phyloP scores from a whole-genome alignment of 306 rosid species.

The Cucumis hystrix region DNA sequence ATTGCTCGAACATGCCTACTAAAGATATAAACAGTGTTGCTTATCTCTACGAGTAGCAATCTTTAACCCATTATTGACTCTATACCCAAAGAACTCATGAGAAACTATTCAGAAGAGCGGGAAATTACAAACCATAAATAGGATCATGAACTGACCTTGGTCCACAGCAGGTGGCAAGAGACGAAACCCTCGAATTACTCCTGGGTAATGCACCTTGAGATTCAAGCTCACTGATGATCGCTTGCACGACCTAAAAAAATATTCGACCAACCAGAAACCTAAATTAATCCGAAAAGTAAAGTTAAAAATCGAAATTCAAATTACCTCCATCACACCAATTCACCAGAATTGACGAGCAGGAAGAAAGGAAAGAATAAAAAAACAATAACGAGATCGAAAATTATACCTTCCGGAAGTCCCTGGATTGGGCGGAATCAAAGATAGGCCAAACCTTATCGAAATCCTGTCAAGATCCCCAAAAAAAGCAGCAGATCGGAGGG shows the following conservation, averaged over 20 bases:
- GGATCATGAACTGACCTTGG: slow-evolving; percentile 59
- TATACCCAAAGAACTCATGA: neutral
- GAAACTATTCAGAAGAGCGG: neutral
- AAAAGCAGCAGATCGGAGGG: slow-evolving; percentile 11
- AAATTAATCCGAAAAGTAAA: neutral
- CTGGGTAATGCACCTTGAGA: slow-evolving; percentile 98
- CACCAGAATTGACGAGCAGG: neutral
- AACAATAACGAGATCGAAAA: neutral
- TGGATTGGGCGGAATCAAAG: slow-evolving; percentile 88
- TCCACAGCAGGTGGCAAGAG: slow-evolving; percentile 98
- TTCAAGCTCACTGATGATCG: slow-evolving; percentile 92
- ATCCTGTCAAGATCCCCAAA: slow-evolving; percentile 50
- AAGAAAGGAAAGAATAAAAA: too few relatives aligned
- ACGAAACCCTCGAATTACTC: slow-evolving; percentile 96
- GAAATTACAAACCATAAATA: neutral
- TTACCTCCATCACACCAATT: neutral
- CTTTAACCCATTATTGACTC: neutral
- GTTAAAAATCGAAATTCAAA: neutral
- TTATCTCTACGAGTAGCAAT: neutral
- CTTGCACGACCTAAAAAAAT: slow-evolving; percentile 71
- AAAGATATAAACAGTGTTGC: neutral
- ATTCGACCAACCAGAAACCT: slow-evolving; percentile 10
- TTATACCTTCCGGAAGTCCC: slow-evolving; percentile 90
- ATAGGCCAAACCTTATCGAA: slow-evolving; percentile 99
- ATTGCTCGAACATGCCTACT: neutral